A percentile compares a stretch with the other conserved stretches of the same genome.
phyloP scores from a whole-genome alignment of 805 yeast species.

The Tetrapisispora arboricola region DNA sequence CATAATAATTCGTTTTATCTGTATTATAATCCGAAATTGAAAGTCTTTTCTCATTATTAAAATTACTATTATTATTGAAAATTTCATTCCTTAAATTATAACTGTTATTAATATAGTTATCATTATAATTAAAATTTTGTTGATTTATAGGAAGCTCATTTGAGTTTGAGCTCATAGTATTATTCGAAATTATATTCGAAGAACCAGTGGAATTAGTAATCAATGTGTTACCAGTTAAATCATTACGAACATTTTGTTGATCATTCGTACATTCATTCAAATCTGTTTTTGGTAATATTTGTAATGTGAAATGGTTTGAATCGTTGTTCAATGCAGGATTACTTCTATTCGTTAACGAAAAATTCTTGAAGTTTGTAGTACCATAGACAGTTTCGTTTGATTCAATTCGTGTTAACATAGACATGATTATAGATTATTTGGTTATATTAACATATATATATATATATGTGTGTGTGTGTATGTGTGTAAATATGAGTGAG shows the following conservation, averaged over 20 bases:
- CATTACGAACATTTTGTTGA: conserved; percentile 10
- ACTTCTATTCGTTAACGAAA: not conserved
- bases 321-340: not conserved
- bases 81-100: not conserved
- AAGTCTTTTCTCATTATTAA: conserved; percentile 15
- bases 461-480: not conserved
- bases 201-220: conserved; percentile 7
- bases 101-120: conserved; percentile 1
- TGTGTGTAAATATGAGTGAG: too few relatives aligned
- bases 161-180: too few relatives aligned
- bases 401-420: not conserved
- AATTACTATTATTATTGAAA: not conserved
- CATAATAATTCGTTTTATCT: conserved; percentile 22
- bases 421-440: not conserved
- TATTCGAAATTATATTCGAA: not conserved
- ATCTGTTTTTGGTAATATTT: conserved; percentile 2
- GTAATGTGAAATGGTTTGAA: conserved; percentile 2
- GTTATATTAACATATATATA: not conserved
- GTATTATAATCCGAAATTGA: conserved; percentile 24
- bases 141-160: too few relatives aligned
- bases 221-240: conserved; percentile 26
- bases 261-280: not conserved
- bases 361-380: not conserved
- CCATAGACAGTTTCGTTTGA: conserved; percentile 1
- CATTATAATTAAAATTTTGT: not conserved